Percentiles rank a stretch among this genome's conserved stretches.
phyloP scores from a whole-genome alignment of 2,329 filamentous ascomycete genomes.

The Phialophora verrucosa region DNA sequence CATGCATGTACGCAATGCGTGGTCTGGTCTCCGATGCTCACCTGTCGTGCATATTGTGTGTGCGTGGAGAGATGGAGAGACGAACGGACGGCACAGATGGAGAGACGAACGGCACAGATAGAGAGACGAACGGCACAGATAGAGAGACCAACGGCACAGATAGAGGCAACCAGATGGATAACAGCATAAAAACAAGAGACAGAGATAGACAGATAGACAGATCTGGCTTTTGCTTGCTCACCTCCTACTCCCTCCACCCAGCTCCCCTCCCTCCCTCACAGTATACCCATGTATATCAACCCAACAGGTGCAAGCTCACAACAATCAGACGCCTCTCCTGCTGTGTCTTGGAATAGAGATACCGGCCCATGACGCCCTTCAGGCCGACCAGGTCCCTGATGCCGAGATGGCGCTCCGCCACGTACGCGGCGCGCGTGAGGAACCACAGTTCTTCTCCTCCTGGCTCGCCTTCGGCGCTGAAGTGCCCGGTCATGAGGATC shows the following conservation, averaged over 20 bases:
- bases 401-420: constrained; percentile 17
- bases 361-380: constrained; percentile 21
- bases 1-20: too few species aligned
- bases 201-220: too few species aligned
- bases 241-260: background rate
- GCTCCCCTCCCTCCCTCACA: background rate
- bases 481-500: constrained; percentile 26
- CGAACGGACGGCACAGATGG: too few species aligned
- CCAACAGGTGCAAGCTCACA: constrained; percentile 17
- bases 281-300: background rate
- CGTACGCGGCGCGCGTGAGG: constrained; percentile 18
- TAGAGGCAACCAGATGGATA: too few species aligned
- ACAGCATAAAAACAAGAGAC: too few species aligned
- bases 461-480: constrained; percentile 22
- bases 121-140: too few species aligned
- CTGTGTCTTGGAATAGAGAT: constrained; percentile 26
- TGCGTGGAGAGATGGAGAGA: too few species aligned
- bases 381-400: constrained; percentile 15
- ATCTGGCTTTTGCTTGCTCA: too few species aligned
- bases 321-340: constrained; percentile 16
- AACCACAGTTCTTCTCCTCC: constrained; percentile 29
- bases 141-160: too few species aligned
- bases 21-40: too few species aligned
- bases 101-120: too few species aligned
- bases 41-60: too few species aligned